Evolutionary conservation across 2,329 filamentous ascomycete species (phyloP).

Genomic region (Didymella lethalis): DNA sequence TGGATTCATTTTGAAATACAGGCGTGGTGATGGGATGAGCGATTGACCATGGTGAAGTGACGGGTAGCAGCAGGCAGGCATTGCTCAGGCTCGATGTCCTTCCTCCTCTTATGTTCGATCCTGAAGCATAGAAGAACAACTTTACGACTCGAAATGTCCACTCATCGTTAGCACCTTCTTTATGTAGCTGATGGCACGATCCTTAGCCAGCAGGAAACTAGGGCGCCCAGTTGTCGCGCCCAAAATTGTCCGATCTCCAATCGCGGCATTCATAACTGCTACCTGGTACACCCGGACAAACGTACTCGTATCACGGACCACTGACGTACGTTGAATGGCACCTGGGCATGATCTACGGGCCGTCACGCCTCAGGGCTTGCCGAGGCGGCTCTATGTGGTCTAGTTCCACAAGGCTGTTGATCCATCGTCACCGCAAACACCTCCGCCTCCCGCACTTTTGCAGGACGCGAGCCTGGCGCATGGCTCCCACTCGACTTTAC

Average conservation of each 20-base stretch:
- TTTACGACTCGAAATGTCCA: slow-evolving; percentile 11
- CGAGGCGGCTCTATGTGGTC: slow-evolving; percentile 25
- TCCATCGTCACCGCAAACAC: slow-evolving; percentile 37
- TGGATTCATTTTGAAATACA: slow-evolving; percentile 16
- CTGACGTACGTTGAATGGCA: not conserved
- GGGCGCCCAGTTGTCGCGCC: not conserved
- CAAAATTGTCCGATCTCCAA: not conserved
- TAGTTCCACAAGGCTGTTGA: slow-evolving; percentile 35
- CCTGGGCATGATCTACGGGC: slow-evolving; percentile 11
- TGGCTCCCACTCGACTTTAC: slow-evolving; percentile 12
- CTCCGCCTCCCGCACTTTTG: slow-evolving; percentile 28
- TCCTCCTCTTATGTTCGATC: slow-evolving; percentile 23
- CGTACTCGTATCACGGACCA: slow-evolving; percentile 4
- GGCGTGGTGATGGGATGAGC: slow-evolving; percentile 8
- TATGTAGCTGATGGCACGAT: not conserved
- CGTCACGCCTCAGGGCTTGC: slow-evolving; percentile 20
- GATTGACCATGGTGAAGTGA: slow-evolving; percentile 21
- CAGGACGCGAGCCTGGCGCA: slow-evolving; percentile 30
- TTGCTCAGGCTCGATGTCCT: slow-evolving; percentile 11
- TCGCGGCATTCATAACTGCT: not conserved
- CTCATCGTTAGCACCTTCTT: not conserved
- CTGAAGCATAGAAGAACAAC: slow-evolving; percentile 21
- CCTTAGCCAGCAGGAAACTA: not conserved
- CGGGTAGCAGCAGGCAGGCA: slow-evolving; percentile 13
- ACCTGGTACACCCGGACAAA: not conserved